Conservation (phyloP, 495 filamentous ascomycete species). For the Acidiella bohemica region DNA sequence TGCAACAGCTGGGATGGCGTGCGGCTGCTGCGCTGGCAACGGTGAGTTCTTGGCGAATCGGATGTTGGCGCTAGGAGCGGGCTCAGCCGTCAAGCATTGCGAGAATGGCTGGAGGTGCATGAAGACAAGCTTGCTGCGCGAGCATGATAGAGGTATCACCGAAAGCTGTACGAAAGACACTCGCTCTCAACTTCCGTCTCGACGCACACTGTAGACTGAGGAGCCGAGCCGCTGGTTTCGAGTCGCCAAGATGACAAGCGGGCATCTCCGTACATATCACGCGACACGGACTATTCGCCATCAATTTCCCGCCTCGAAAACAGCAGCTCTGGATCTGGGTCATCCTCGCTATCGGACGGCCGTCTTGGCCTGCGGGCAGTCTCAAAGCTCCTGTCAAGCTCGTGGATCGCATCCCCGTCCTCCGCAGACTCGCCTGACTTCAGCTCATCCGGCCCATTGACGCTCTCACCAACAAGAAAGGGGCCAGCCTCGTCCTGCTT, state of each 20-base stretch:
- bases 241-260: no score
- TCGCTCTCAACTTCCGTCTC: no score
- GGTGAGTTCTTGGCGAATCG: not conserved
- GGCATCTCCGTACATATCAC: no score
- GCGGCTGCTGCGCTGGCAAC: constrained; percentile 1
- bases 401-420: constrained; percentile 8
- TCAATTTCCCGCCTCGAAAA: constrained; percentile 30
- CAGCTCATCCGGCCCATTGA: not conserved
- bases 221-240: no score
- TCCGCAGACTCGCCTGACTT: no score
- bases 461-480: not conserved
- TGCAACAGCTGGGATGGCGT: not conserved
- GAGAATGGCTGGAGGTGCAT: no score
- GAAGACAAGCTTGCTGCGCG: no score
- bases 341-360: constrained; percentile 19
- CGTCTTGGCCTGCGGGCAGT: constrained; percentile 7
- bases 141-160: no score
- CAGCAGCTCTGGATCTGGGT: constrained; percentile 32
- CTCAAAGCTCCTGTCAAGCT: constrained; percentile 15
- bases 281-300: no score
- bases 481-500: not conserved
- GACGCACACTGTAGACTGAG: no score
- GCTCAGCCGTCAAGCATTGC: no score
- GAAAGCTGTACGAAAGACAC: no score
- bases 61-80: not conserved